Evolutionary conservation across 73 alveolate species (phyloP), one percentile per base, ranked within the genome.

Genomic region (Tetrahymena thermophila): DNA sequence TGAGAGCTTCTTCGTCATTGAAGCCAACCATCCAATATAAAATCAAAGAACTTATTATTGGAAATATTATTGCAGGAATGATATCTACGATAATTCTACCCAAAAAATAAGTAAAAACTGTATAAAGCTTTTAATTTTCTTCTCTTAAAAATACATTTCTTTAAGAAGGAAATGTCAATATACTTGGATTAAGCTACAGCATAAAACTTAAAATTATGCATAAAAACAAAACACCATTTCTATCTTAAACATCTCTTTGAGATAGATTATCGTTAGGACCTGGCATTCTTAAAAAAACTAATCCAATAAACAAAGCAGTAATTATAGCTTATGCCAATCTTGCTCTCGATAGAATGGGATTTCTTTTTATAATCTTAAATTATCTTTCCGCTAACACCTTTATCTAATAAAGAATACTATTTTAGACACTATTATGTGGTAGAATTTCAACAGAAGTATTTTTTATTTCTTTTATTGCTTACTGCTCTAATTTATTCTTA

Each of bases 111-210:
- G 94, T 21, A 21, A 28, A 14, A 34, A 94, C 85, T 28, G 97
- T 43, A 38, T 95, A 95, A 13, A 95, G 85, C 89, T 89, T 89
- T 15, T 95, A n/a, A 56, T 89, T 95, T 43, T 95, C 97, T 50
- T 95, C 97, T 57, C 97, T 95, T 85, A 95, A 89, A 56, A 95
- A 95, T 17, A 95, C 97, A 38, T 71, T 94, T 35, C 97, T 95
- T 35, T 95, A 94, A 35, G 95, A 34, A 19, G 97, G 94, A 58
- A 95, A 95, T 35, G 93, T n/a, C 25, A 95, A 31, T 3, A 95
- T 57, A 6, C 58, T 71, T 8, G 97, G 97, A 21, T 85, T 85
- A 31, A 95, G 43, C 8, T 94, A 17, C 38, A 94, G 34, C 84
- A 95, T 71, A 25, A 93, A 43, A 44, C 43, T 85, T 34, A 37